Evolutionary conservation across 2,329 filamentous ascomycete genomes (phyloP).

Genomic region (Aspergillus transmontanensis): DNA sequence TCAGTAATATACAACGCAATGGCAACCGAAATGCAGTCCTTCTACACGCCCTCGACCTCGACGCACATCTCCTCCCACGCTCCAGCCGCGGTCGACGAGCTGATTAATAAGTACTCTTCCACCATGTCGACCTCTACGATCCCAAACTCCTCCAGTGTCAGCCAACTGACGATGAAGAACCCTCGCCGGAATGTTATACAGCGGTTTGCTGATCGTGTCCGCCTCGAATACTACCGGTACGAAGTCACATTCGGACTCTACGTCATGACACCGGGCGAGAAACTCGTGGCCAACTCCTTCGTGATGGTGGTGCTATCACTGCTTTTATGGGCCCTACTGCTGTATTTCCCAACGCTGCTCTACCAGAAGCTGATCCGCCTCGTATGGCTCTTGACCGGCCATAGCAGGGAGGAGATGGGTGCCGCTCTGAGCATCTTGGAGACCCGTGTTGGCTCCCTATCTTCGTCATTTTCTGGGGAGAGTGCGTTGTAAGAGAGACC

Average conservation of each 20-base stretch:
- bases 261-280: constrained; percentile 48
- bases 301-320: constrained; percentile 39
- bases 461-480: constrained; percentile 17
- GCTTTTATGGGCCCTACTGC: constrained; percentile 38
- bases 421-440: constrained; percentile 33
- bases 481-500: constrained; percentile 8
- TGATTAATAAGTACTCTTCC: constrained; percentile 37
- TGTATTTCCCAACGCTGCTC: constrained; percentile 41
- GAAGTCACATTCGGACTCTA: constrained; percentile 51
- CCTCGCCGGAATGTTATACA: constrained; percentile 29
- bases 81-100: constrained; percentile 34
- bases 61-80: constrained; percentile 33
- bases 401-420: constrained; percentile 32
- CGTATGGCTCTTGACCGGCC: constrained; percentile 43
- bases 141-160: constrained; percentile 13
- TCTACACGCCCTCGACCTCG: constrained; percentile 35
- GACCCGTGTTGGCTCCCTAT: constrained; percentile 20
- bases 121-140: constrained; percentile 25
- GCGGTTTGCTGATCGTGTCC: constrained; percentile 35
- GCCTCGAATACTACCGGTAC: constrained; percentile 50
- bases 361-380: constrained; percentile 40
- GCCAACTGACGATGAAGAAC: constrained; percentile 16
- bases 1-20: constrained; percentile 17
- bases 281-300: constrained; percentile 44
- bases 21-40: constrained; percentile 38